phyloP scores from a whole-genome alignment of 768 basidiomycete species.

The Candolleomyces efflorescens region DNA sequence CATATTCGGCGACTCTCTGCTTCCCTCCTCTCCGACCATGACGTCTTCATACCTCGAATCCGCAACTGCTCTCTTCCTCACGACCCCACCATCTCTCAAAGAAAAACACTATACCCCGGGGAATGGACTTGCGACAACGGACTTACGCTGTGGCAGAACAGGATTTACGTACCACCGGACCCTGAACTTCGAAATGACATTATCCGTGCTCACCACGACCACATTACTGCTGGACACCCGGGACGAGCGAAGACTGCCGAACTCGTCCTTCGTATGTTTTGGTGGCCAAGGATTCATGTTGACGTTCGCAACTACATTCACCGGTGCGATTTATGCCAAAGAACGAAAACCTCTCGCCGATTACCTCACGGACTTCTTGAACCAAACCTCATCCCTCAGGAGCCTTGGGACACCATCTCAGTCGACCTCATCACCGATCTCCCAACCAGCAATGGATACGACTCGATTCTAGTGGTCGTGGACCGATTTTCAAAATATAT shows the following conservation, averaged over 20 bases:
- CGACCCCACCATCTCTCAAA: too few relatives aligned
- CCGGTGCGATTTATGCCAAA: neutral
- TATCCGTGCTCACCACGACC: neutral
- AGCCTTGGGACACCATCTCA: slow-evolving; percentile 30
- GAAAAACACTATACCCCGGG: too few relatives aligned
- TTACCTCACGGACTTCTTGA: neutral
- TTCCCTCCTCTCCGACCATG: too few relatives aligned
- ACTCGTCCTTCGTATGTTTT: slow-evolving; percentile 2
- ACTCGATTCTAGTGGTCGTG: slow-evolving; percentile 28
- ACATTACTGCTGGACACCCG: neutral
- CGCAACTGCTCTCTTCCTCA: too few relatives aligned
- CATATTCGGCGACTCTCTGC: too few relatives aligned
- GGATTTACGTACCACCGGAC: neutral
- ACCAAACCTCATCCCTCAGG: slow-evolving; percentile 5
- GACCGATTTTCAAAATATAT: slow-evolving; percentile 13
- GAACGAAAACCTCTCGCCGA: neutral
- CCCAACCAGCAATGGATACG: too few relatives aligned
- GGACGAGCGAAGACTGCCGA: neutral
- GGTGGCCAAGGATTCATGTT: slow-evolving; percentile 2
- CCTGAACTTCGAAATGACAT: neutral
- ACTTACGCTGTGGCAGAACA: neutral
- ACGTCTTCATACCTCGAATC: too few relatives aligned
- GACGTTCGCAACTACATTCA: neutral
- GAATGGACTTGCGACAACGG: too few relatives aligned
- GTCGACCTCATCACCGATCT: too few relatives aligned